Percentiles rank a stretch among this genome's conserved stretches.
Conservation (phyloP, 805 yeast species). For the Monosporozyma servazzii region DNA sequence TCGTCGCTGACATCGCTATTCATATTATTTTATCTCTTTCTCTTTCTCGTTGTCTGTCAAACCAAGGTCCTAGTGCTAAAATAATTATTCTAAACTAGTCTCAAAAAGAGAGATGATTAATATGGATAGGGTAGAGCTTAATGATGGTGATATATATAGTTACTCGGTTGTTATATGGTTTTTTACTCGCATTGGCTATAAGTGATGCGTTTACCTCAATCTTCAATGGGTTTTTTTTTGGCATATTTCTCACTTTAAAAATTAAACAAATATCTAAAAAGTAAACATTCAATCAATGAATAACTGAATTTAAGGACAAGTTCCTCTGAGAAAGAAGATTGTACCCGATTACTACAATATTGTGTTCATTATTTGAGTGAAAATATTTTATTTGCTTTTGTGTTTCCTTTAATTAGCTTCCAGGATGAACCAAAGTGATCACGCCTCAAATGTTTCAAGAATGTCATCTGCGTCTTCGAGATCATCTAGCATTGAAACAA, state of each 20-base stretch:
- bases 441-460: constrained; percentile 2
- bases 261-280: neutral
- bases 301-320: neutral
- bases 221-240: neutral
- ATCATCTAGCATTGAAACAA: constrained; percentile 53
- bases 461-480: constrained; percentile 9
- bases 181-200: neutral
- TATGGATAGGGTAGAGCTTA: too few relatives aligned
- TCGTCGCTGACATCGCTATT: neutral
- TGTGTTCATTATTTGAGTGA: neutral
- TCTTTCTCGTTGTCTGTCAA: neutral
- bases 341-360: neutral
- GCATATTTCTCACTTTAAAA: neutral
- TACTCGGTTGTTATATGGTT: too few relatives aligned
- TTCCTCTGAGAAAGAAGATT: neutral
- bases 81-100: too few relatives aligned
- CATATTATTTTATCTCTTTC: neutral
- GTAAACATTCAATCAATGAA: neutral
- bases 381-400: neutral
- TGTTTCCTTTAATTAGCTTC: too few relatives aligned
- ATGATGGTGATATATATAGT: too few relatives aligned
- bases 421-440: constrained; percentile 2
- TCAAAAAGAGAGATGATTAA: too few relatives aligned
- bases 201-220: neutral
- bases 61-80: neutral